A percentile compares a stretch with the other conserved stretches of the same genome.
Conservation (phyloP, 2,329 filamentous ascomycete genomes). For the Alternaria arborescens region DNA sequence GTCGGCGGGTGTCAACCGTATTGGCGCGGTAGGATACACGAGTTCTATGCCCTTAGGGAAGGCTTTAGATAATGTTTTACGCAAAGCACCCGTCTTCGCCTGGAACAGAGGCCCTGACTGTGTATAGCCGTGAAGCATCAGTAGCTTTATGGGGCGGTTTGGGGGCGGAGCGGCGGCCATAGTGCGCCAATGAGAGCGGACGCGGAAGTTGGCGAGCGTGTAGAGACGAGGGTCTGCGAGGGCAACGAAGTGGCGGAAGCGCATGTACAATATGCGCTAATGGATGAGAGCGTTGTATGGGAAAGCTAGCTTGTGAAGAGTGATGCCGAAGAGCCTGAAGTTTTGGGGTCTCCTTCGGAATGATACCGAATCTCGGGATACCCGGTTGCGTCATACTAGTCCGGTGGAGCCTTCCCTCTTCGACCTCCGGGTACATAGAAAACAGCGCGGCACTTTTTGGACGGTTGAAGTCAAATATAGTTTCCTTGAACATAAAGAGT, state of each 20-base stretch:
- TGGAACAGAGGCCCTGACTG: slow-evolving; percentile 88
- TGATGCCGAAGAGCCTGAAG: not conserved
- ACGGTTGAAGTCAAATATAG: not conserved
- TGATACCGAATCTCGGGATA: slow-evolving; percentile 15
- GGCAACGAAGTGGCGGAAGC: slow-evolving; percentile 8
- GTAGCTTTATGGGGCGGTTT: slow-evolving; percentile 53
- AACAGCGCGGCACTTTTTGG: not conserved
- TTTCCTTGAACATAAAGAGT: not conserved
- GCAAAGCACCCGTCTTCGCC: slow-evolving; percentile 85
- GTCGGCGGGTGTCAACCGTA: slow-evolving; percentile 55
- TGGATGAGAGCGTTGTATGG: not conserved
- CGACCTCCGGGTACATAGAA: not conserved
- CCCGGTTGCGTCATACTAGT: slow-evolving; percentile 16
- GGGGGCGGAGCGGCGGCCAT: slow-evolving; percentile 45
- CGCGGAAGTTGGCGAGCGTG: slow-evolving; percentile 23
- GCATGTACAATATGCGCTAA: slow-evolving; percentile 6
- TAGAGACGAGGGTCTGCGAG: slow-evolving; percentile 17
- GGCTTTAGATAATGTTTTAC: slow-evolving; percentile 79
- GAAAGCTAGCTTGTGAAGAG: not conserved
- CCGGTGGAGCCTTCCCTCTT: not conserved
- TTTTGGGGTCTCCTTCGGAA: slow-evolving; percentile 5
- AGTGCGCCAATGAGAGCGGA: slow-evolving; percentile 32
- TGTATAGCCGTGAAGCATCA: slow-evolving; percentile 76
- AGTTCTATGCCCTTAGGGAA: slow-evolving; percentile 65
- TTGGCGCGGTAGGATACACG: slow-evolving; percentile 58